These are phyloP conservation scores for Globisporangium alternatum DNA, from an alignment of 352 stramenopile genomes.

Conservation along the genomic window DNA sequence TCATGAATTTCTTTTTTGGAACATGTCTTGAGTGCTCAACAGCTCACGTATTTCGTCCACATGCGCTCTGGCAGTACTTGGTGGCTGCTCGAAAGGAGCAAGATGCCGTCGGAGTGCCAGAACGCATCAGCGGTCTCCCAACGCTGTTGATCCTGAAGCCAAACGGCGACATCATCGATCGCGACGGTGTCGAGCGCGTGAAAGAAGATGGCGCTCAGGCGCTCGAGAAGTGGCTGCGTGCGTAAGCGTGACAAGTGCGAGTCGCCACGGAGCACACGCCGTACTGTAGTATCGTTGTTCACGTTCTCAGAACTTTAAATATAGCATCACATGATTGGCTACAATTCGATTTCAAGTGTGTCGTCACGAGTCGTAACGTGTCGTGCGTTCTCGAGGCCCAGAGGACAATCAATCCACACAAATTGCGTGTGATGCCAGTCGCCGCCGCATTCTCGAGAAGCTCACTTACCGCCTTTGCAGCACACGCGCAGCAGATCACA, in stretches of 20 bases:
- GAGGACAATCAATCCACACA: not conserved
- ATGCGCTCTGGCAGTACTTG: conserved; percentile 29
- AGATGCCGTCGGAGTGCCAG: conserved; percentile 43
- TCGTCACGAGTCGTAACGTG: not conserved
- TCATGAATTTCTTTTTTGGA: not conserved
- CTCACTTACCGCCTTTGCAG: not conserved
- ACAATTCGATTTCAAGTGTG: not conserved
- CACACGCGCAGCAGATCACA: not conserved
- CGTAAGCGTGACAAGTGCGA: not conserved
- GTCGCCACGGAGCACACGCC: no score
- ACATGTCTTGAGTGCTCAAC: not conserved
- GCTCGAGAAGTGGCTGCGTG: conserved; percentile 33
- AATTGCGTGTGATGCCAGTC: not conserved
- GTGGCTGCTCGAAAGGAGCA: conserved; percentile 69
- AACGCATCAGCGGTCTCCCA: conserved; percentile 63
- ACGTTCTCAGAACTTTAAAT: not conserved
- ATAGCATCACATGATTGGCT: not conserved
- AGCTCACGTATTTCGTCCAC: not conserved
- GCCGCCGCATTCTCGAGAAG: not conserved
- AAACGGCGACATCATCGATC: conserved; percentile 63
- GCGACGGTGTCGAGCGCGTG: conserved; percentile 55
- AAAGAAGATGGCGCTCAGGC: conserved; percentile 40
- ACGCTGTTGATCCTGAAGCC: conserved; percentile 61
- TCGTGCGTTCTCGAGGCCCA: not conserved
- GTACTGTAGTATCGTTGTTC: no score